Conservation (phyloP, 805 yeast genomes). For the Ogataea ganodermae region DNA sequence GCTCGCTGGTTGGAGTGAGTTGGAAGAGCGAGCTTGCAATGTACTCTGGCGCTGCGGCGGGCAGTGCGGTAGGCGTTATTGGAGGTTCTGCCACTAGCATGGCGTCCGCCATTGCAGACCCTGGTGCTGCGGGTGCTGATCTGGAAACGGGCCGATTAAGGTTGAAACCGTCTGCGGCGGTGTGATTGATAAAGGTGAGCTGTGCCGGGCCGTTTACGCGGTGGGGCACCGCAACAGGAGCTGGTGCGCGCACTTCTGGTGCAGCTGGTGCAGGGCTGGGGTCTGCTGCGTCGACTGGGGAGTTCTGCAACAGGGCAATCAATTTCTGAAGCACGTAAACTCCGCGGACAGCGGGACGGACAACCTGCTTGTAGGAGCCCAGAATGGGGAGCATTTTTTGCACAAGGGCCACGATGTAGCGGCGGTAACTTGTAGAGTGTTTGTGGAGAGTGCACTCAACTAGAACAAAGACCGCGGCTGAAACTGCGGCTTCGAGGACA, state of each 20-base stretch:
- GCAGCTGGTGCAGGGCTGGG: neutral
- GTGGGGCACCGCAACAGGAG: no score
- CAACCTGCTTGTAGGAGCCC: slow-evolving; percentile 25
- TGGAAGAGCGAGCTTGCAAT: neutral
- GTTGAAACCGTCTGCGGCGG: slow-evolving; percentile 3
- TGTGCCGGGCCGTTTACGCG: no score
- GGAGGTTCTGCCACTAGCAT: neutral
- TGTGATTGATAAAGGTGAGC: slow-evolving; percentile 14
- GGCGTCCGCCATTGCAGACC: no score
- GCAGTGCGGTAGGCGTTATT: neutral
- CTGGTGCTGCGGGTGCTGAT: neutral
- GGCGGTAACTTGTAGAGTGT: slow-evolving; percentile 21
- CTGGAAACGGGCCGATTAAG: neutral
- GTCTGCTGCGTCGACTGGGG: neutral
- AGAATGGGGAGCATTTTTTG: slow-evolving; percentile 23
- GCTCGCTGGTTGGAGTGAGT: neutral
- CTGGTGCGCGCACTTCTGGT: no score
- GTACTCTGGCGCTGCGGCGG: neutral
- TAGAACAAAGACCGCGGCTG: slow-evolving; percentile 31
- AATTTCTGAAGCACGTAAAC: slow-evolving; percentile 31
- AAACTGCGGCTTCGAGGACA: slow-evolving; percentile 27
- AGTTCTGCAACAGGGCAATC: slow-evolving; percentile 20
- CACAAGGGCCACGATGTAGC: slow-evolving; percentile 18
- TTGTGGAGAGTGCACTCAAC: slow-evolving; percentile 32
- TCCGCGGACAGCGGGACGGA: slow-evolving; percentile 36